Base-by-base conservation (phyloP, 2,329 filamentous ascomycete genomes). In the Apiospora phragmitis region DNA sequence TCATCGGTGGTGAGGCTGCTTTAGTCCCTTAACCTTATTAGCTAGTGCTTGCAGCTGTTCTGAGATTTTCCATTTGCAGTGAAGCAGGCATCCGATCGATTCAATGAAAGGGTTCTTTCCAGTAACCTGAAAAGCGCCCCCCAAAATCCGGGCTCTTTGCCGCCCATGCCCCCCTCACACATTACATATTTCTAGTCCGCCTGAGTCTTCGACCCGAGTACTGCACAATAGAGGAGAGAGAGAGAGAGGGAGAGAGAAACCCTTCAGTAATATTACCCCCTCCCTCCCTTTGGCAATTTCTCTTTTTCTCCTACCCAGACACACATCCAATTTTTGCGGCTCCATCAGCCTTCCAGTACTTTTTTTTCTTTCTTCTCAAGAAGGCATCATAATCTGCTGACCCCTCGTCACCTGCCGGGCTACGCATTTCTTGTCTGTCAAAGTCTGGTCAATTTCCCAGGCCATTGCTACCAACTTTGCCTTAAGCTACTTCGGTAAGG, bases 311-410 rank as follows among this genome's bases (percentile, higher is more conserved):
- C 43, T 47, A n/a, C 43, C 43, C 55, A 62, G 55, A 62, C 55
- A 38, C 55, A 38, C 9, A 62, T 38, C 29, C 55, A 62, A 62
- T 62, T 32, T 32, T 38, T 38, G 55, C 12, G 55, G 55, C 55
- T 62, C 55, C 55, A 62, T 62, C 55, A 62, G 55, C 55, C 55
- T 62, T 62, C 55, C 55, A 62, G 55, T 62, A 62, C 55, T 62
- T 62, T 62, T 32, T 62, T 38, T 62, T 62, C 24, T 21, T 18
- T 21, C 21, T n/a, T 62, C 55, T n/a, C 32, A 21, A 38, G 29
- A 59, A 38, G 55, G 21, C 32, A 62, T 38, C 55, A n/a, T 24
- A 62, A 24, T 38, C 38, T 32, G 18, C 35, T 7, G 55, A 62
- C 29, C 55, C 32, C 55, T 62, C 55, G 55, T 62, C 55, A 62